Evolutionary conservation across 169 alveolate genomes (phyloP).

Genomic region (Plasmodium cynomolgi): DNA sequence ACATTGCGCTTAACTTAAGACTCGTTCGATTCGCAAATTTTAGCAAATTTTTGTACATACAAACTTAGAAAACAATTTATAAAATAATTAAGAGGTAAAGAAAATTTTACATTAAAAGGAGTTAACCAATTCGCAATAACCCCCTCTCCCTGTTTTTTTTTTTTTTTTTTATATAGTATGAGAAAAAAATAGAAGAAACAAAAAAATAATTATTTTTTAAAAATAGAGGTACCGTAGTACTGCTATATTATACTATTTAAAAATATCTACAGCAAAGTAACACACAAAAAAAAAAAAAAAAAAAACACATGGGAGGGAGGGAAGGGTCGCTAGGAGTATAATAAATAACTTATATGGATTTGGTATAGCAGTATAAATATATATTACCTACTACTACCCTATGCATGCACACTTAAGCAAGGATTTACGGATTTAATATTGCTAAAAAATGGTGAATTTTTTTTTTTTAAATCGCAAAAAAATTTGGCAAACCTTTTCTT

Average conservation of each 20-base stretch:
- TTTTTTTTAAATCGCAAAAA: neutral
- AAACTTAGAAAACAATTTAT: neutral
- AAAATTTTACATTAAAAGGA: neutral
- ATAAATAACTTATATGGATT: neutral
- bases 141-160: neutral
- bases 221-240: neutral
- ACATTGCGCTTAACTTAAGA: neutral
- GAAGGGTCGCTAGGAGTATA: slow-evolving; percentile 12
- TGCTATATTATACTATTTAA: too few relatives aligned
- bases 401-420: slow-evolving; percentile 30
- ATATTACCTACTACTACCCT: neutral
- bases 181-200: neutral
- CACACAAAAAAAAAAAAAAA: slow-evolving; percentile 4
- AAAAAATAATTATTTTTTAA: too few relatives aligned
- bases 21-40: neutral
- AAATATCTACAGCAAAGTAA: neutral
- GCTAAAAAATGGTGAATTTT: neutral
- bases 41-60: neutral
- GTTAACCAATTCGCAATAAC: neutral
- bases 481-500: neutral
- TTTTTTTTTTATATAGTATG: neutral
- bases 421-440: neutral
- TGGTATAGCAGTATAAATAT: neutral
- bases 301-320: neutral
- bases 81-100: neutral